A percentile compares a stretch with the other conserved stretches of the same genome.
Conservation (phyloP, 106 monocot genomes). For the Acorus gramineus region DNA sequence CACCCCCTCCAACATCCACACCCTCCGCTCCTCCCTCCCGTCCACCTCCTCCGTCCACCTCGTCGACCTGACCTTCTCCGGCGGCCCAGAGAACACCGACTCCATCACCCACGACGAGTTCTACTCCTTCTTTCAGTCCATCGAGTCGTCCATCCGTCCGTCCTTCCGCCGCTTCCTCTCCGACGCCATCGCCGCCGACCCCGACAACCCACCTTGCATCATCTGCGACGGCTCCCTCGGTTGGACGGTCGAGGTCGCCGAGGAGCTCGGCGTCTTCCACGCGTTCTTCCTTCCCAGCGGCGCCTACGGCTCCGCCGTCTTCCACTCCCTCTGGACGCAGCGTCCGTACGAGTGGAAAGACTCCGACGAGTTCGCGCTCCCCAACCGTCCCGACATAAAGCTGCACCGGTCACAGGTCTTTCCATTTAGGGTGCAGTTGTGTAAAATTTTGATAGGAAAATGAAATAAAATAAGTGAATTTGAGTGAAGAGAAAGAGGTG, state of each 20-base stretch:
- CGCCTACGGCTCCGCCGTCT: slow-evolving; percentile 4
- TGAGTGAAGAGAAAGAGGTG: too few relatives aligned
- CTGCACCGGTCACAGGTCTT: background rate
- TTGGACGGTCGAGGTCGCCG: slow-evolving; percentile 1
- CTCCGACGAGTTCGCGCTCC: slow-evolving; percentile 2
- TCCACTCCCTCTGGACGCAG: background rate
- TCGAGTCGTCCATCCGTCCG: background rate
- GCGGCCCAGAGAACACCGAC: too few relatives aligned
- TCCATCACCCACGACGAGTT: background rate
- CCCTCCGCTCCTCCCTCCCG: too few relatives aligned
- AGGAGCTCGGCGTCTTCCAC: slow-evolving; percentile 5
- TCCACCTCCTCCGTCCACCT: too few relatives aligned
- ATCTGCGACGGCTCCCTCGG: slow-evolving; percentile 2
- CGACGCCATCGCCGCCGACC: background rate
- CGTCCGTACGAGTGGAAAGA: background rate
- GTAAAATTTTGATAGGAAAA: too few relatives aligned
- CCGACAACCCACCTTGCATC: background rate
- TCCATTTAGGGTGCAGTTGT: too few relatives aligned
- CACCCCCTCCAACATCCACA: too few relatives aligned
- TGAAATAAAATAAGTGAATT: too few relatives aligned
- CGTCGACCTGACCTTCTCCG: too few relatives aligned
- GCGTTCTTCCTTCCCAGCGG: slow-evolving; percentile 2
- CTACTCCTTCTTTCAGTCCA: background rate
- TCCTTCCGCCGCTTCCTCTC: background rate
- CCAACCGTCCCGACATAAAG: background rate